These are phyloP conservation scores for Erodium trifolium DNA, from an alignment of 441 rosid genomes.

Conservation along the genomic window DNA sequence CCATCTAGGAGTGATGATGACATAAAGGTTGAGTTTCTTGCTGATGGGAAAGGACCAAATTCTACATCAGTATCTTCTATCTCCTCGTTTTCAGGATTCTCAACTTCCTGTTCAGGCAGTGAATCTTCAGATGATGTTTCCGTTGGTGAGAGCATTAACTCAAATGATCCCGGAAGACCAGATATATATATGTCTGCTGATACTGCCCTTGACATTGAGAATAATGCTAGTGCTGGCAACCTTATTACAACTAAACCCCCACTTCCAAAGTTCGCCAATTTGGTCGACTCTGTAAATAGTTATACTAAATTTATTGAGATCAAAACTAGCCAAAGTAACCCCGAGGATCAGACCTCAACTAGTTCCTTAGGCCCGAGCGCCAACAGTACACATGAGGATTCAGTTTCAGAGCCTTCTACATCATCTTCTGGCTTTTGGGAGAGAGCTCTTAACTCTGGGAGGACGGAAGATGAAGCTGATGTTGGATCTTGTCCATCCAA, in stretches of 20 bases:
- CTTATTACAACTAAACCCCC: slow-evolving; percentile 34
- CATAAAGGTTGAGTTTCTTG: slow-evolving; percentile 32
- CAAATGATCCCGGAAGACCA: slow-evolving; percentile 48
- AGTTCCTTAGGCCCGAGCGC: slow-evolving; percentile 26
- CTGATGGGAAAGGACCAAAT: slow-evolving; percentile 35
- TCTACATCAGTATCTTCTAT: slow-evolving; percentile 49
- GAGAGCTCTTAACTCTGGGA: slow-evolving; percentile 32
- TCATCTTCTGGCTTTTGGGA: slow-evolving; percentile 58
- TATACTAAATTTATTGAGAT: slow-evolving; percentile 27
- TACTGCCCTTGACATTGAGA: slow-evolving; percentile 27
- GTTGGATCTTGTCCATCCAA: slow-evolving; percentile 25
- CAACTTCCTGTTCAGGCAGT: slow-evolving; percentile 32
- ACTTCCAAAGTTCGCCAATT: slow-evolving; percentile 69
- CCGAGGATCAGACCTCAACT: slow-evolving; percentile 27
- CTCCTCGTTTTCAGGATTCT: slow-evolving; percentile 66
- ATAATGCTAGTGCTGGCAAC: slow-evolving; percentile 26
- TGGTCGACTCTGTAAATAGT: slow-evolving; percentile 51
- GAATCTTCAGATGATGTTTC: slow-evolving; percentile 72
- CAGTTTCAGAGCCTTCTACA: slow-evolving; percentile 22
- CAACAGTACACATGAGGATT: slow-evolving; percentile 19
- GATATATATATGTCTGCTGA: slow-evolving; percentile 32
- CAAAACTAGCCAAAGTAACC: slow-evolving; percentile 24
- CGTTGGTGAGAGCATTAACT: slow-evolving; percentile 47
- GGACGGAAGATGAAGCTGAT: slow-evolving; percentile 22
- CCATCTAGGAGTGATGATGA: slow-evolving; percentile 23